These are phyloP conservation scores for Clonostachys sp. DNA, from an alignment of 2,329 filamentous ascomycete genomes.

Conservation along the genomic window DNA sequence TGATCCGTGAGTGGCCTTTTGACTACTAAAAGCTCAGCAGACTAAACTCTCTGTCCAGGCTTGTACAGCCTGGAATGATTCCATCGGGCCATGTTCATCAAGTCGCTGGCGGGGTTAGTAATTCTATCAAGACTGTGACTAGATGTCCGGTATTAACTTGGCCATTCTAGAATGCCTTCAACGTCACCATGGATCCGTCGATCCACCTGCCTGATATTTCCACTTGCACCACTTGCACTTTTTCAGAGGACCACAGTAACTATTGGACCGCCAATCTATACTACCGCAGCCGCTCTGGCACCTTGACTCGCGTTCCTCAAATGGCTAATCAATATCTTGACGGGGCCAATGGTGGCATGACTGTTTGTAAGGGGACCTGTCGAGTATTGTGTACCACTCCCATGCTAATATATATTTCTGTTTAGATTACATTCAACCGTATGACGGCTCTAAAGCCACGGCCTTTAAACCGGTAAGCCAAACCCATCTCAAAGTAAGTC, in stretches of 20 bases:
- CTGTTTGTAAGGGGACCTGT: constrained; percentile 18
- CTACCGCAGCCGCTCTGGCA: constrained; percentile 22
- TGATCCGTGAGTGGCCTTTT: constrained; percentile 22
- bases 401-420: constrained; percentile 32
- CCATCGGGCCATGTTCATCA: constrained; percentile 48
- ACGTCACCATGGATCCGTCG: constrained; percentile 20
- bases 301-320: constrained; percentile 24
- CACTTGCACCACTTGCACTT: constrained; percentile 28
- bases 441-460: constrained; percentile 26
- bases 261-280: constrained; percentile 27
- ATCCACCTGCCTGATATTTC: constrained; percentile 19
- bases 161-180: constrained; percentile 22
- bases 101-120: constrained; percentile 35
- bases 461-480: constrained; percentile 31
- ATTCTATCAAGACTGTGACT: not conserved
- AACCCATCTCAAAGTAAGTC: not conserved
- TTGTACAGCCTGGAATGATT: constrained; percentile 25
- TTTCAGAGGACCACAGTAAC: constrained; percentile 23
- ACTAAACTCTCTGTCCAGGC: not conserved
- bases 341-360: constrained; percentile 22
- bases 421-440: constrained; percentile 25
- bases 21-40: not conserved
- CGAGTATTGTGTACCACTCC: constrained; percentile 26
- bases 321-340: constrained; percentile 25
- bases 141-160: not conserved